phyloP scores from a whole-genome alignment of 129 eudicot genomes.

The Rutidosis leptorrhynchoides region DNA sequence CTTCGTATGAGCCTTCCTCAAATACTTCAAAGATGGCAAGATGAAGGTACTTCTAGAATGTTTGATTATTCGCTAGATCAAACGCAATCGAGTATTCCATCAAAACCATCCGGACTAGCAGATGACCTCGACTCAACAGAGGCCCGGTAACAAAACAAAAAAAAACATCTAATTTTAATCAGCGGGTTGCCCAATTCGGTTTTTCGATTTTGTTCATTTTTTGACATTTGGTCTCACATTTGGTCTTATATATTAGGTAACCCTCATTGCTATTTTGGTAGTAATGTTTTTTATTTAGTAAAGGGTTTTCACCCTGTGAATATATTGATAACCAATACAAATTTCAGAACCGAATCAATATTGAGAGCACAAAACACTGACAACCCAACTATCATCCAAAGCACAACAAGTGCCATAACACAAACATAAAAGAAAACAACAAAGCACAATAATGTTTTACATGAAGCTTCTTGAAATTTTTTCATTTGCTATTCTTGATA shows the following conservation, averaged over 20 bases:
- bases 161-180: conserved; percentile 4
- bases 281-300: too few relatives aligned
- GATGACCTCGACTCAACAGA: conserved; percentile 32
- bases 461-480: conserved; percentile 9
- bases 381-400: too few relatives aligned
- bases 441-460: conserved; percentile 17
- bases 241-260: conserved; percentile 5
- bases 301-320: too few relatives aligned
- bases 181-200: conserved; percentile 11
- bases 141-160: conserved; percentile 32
- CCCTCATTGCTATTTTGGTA: conserved; percentile 23
- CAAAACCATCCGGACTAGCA: conserved; percentile 28
- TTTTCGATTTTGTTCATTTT: conserved; percentile 32
- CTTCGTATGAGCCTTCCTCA: conserved; percentile 47
- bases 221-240: conserved; percentile 17
- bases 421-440: too few relatives aligned
- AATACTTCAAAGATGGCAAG: conserved; percentile 42
- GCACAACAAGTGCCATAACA: too few relatives aligned
- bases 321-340: too few relatives aligned
- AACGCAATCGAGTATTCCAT: conserved; percentile 30
- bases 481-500: conserved; percentile 12
- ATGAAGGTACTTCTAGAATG: conserved; percentile 45
- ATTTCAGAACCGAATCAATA: too few relatives aligned
- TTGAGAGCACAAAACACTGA: too few relatives aligned
- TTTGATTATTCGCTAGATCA: conserved; percentile 22